Evolutionary conservation across 345 rosid species (phyloP), one percentile per base, ranked within the genome.

Genomic region (Moricandia arvensis): DNA sequence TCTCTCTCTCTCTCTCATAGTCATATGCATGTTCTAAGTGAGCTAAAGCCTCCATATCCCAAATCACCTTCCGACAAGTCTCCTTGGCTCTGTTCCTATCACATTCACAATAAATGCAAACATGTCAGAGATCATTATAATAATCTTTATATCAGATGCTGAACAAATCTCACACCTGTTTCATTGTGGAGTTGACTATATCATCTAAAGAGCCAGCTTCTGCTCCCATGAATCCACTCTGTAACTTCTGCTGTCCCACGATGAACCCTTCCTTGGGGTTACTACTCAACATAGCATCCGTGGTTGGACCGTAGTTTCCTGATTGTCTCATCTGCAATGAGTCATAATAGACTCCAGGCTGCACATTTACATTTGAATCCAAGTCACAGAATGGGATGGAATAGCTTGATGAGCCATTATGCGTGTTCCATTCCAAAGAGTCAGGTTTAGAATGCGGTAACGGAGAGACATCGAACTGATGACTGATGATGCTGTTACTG

Each of bases 121-220:
- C 37, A 30, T 37, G 16, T 69, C 63, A 76, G 17, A 37, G 13
- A 69, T 75, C 49, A 58, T 27, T 21, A 54, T 30, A 54, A 63
- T 1, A 2, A 55, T 70, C 41, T 41, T 51, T 57, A 70, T 47
- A 77, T 77, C 53, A 70, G 15, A 57, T 5, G 4, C 21, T 71
- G 26, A 49, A 30, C 17, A 34, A 59, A 3, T 37, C 12, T 57
- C 80, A 57, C 67, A 86, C 97, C 89, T 79, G 85, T 43, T 86
- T 86, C 83, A 86, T 75, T 80, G 89, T 80, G 27, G 86, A 82
- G 74, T 81, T 80, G 18, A 82, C 90, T 61, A 89, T 31, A 82
- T 86, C 94, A 73, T 88, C 91, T 86, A 89, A 84, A 53, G 87
- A 86, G 55, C 90, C 94, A 73, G 82, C 83, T 66, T 81, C 83